phyloP scores from a whole-genome alignment of 441 rosid genomes.

The Lepidium campestre region DNA sequence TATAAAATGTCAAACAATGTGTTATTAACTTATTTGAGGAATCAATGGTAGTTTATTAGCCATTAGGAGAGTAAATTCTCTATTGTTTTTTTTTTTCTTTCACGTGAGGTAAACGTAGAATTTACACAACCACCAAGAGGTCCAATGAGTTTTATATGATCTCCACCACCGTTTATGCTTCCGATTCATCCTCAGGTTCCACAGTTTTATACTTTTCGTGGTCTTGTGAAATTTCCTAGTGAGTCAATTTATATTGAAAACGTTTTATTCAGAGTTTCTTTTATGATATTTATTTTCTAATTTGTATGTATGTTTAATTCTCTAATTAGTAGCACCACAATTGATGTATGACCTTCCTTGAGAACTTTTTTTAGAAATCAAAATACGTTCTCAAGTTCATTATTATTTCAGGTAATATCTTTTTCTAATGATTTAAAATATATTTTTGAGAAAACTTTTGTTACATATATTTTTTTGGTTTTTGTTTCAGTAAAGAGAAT shows the following conservation, averaged over 20 bases:
- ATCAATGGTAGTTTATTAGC: too few species aligned
- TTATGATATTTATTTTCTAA: background rate
- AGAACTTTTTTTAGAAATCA: slow-evolving; percentile 38
- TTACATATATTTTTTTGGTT: too few species aligned
- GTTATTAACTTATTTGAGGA: too few species aligned
- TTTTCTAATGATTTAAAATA: background rate
- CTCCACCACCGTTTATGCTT: slow-evolving; percentile 28
- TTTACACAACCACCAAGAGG: too few species aligned
- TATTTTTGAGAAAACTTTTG: background rate
- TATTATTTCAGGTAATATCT: slow-evolving; percentile 59
- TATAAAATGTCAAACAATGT: too few species aligned
- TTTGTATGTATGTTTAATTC: slow-evolving; percentile 7
- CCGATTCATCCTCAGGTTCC: slow-evolving; percentile 20
- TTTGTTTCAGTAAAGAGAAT: too few species aligned
- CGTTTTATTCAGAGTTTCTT: background rate
- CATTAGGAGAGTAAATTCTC: too few species aligned
- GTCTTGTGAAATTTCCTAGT: slow-evolving; percentile 47
- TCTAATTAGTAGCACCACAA: slow-evolving; percentile 35
- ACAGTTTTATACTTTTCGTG: slow-evolving; percentile 31
- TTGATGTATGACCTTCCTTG: slow-evolving; percentile 16
- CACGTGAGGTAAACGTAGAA: too few species aligned
- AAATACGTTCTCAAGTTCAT: slow-evolving; percentile 50
- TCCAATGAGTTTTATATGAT: too few species aligned
- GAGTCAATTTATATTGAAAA: slow-evolving; percentile 2
- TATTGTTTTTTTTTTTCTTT: too few species aligned